Conservation (phyloP, 768 basidiomycete species). For the Lentinula lateritia region DNA sequence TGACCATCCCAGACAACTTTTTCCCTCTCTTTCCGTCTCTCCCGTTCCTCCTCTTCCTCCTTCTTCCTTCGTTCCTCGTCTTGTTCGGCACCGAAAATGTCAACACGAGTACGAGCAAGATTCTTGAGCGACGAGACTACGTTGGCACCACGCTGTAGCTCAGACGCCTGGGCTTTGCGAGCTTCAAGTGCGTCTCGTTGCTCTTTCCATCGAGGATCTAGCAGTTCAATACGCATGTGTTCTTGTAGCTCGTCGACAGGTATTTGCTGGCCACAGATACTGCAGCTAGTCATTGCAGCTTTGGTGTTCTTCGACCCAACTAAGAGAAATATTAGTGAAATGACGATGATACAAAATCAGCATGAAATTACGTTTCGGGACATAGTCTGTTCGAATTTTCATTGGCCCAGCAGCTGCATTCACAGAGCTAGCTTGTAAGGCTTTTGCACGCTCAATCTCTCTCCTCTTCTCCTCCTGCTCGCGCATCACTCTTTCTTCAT, state of each 20-base stretch:
- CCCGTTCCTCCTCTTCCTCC: conserved; percentile 83
- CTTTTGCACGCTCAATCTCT: conserved; percentile 73
- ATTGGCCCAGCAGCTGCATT: conserved; percentile 65
- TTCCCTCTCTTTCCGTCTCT: conserved; percentile 82
- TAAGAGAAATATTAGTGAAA: conserved; percentile 21
- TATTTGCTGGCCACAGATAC: conserved; percentile 94
- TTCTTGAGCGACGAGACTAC: conserved; percentile 90
- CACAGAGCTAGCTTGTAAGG: conserved; percentile 71
- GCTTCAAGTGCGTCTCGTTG: conserved; percentile 86
- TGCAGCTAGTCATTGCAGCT: conserved; percentile 78
- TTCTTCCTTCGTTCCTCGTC: conserved; percentile 86
- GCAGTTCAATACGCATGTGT: conserved; percentile 96
- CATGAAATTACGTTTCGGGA: conserved; percentile 72
- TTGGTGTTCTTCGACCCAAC: conserved; percentile 65
- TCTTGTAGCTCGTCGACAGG: conserved; percentile 94
- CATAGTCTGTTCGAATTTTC: conserved; percentile 95
- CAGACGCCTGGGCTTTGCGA: conserved; percentile 84
- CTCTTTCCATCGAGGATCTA: conserved; percentile 98
- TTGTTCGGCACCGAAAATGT: conserved; percentile 92
- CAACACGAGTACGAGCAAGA: conserved; percentile 91
- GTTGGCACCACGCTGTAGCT: conserved; percentile 86
- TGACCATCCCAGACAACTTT: conserved; percentile 99
- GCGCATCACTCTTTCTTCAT: conserved; percentile 53
- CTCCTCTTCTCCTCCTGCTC: conserved; percentile 68
- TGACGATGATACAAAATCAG: conserved; percentile 2